A percentile compares a stretch with the other conserved stretches of the same genome.
Conservation (phyloP, 2,329 filamentous ascomycete genomes). For the Teratosphaeria pseudoeucalypti region DNA sequence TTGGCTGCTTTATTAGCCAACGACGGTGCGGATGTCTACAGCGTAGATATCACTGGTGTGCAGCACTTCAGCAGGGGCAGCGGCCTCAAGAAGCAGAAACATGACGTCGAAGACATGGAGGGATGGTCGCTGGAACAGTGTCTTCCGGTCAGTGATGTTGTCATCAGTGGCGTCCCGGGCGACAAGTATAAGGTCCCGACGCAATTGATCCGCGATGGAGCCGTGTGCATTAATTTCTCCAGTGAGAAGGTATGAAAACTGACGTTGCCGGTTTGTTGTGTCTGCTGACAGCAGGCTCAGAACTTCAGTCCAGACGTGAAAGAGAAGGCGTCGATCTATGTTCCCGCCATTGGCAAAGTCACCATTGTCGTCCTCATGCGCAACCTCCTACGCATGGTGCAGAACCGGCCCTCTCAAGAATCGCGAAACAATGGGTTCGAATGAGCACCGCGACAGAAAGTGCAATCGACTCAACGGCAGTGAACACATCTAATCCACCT, state of each 20-base stretch:
- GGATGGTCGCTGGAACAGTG: constrained; percentile 72
- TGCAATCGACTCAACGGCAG: no score
- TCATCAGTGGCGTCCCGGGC: constrained; percentile 84
- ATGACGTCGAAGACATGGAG: constrained; percentile 76
- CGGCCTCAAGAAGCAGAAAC: constrained; percentile 73
- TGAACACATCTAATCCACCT: neutral
- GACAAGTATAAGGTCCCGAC: constrained; percentile 85
- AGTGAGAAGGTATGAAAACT: constrained; percentile 57
- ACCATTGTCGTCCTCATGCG: constrained; percentile 85
- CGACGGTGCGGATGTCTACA: constrained; percentile 91
- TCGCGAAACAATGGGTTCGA: neutral
- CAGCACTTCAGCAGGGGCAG: constrained; percentile 85
- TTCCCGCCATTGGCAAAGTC: constrained; percentile 93
- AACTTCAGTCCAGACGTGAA: constrained; percentile 89
- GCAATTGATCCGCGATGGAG: constrained; percentile 72
- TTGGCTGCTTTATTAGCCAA: constrained; percentile 89
- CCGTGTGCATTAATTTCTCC: constrained; percentile 98
- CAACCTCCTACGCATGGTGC: constrained; percentile 58
- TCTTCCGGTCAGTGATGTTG: constrained; percentile 79
- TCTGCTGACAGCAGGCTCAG: constrained; percentile 22
- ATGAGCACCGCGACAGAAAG: neutral
- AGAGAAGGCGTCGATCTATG: constrained; percentile 92
- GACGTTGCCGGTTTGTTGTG: neutral
- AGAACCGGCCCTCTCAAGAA: constrained; percentile 11
- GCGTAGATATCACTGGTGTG: constrained; percentile 81